Conservation (phyloP, 768 basidiomycete species). For the Exidia glandulosa region DNA sequence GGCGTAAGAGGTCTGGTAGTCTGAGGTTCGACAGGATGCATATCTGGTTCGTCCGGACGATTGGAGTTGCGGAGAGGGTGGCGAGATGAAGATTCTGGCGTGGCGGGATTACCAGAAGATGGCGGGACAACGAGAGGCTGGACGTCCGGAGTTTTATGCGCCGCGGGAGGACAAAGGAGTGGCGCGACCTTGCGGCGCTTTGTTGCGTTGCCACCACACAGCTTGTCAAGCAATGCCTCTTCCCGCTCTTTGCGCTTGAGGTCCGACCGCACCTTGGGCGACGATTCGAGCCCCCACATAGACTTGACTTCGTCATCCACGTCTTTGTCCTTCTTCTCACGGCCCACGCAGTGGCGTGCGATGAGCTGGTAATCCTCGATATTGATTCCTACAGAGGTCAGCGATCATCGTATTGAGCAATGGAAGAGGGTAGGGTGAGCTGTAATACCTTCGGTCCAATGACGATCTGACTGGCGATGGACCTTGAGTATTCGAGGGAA, state of each 20-base stretch:
- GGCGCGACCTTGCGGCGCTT: neutral
- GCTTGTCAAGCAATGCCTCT: neutral
- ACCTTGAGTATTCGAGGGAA: conserved; percentile 73
- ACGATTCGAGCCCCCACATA: neutral
- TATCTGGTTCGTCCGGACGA: too few relatives aligned
- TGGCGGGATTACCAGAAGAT: too few relatives aligned
- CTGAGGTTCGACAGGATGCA: too few relatives aligned
- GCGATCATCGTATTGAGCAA: neutral
- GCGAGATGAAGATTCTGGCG: too few relatives aligned
- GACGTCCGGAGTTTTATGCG: too few relatives aligned
- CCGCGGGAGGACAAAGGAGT: too few relatives aligned
- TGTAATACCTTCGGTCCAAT: conserved; percentile 41
- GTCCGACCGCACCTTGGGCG: neutral
- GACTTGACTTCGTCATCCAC: neutral
- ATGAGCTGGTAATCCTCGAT: neutral
- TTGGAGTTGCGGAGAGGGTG: too few relatives aligned
- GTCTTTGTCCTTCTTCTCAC: neutral
- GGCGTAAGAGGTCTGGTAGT: too few relatives aligned
- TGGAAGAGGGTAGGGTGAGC: neutral
- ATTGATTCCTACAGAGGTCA: neutral
- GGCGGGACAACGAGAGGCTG: too few relatives aligned
- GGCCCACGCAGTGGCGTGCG: neutral
- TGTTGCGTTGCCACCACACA: neutral
- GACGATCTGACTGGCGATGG: conserved; percentile 47
- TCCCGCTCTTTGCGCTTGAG: neutral